Base-by-base conservation (phyloP, 2,329 filamentous ascomycete genomes). In the Aphanocladium album region DNA sequence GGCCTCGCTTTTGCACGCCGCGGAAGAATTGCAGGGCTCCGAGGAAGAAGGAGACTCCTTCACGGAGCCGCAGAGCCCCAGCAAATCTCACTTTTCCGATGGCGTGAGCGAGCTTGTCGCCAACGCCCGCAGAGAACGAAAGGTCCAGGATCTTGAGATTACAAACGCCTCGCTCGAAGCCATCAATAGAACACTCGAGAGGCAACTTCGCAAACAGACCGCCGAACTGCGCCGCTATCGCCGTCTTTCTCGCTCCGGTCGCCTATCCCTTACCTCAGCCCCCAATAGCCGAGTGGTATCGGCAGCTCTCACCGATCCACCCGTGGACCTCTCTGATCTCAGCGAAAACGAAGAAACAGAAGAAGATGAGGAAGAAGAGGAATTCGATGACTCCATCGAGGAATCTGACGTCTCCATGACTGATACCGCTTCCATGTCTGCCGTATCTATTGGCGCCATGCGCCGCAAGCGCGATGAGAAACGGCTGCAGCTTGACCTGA, bases 81-180 rank as follows among this genome's bases (percentile, higher is more conserved):
- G 81, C 19, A 89, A 83, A 72, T 80, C 79, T 52, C 76, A 75
- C 67, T 78, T 80, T 14, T 74, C 83, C 17, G 85, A 88, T 60
- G 80, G 85, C 8, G 78, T 89, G 63, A 89, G 85, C 63, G 92
- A 96, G 62, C 80, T 91, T 7, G 91, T 95, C 12, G 84, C 89
- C n/a, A 95, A 91, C 71, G 95, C 95, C 16, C 85, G 95, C 33
- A 85, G 91, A 39, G 95, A 98, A 74, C 86, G 95, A 63, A 99
- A 98, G 77, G 93, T 99, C 1, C 84, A 98, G 66, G 95, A 99
- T 72, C 79, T 99, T 6, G 91, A 99, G 72, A 99, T 99, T 64
- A 96, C 90, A 60, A 99, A 99, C 70, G 95, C 91, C 1, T 97
- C 93, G 1, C 82, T 99, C 3, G 84, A 96, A 60, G 95, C 95